Evolutionary conservation across 139 green algal species (phyloP).

Genomic region (Chlorella sp.): DNA sequence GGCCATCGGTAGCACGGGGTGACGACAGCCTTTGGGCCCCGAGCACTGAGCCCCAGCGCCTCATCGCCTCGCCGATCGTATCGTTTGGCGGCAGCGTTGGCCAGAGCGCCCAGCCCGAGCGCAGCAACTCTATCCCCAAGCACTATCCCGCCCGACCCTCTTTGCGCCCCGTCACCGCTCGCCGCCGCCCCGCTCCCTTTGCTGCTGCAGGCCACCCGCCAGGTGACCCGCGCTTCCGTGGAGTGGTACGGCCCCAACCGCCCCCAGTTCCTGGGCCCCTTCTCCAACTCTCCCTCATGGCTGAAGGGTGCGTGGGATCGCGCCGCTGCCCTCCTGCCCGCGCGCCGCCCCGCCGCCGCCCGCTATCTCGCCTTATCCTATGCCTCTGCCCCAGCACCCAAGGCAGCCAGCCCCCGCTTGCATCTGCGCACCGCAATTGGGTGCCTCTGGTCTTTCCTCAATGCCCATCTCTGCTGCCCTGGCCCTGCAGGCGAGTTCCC

Average conservation of each 20-base stretch:
- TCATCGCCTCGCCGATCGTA: background rate
- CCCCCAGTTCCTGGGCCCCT: constrained; percentile 88
- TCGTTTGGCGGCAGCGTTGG: background rate
- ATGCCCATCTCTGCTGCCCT: background rate
- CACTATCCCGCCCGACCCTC: background rate
- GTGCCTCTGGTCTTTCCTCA: background rate
- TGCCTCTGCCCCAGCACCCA: background rate
- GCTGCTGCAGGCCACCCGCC: constrained; percentile 53
- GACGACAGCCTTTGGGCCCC: background rate
- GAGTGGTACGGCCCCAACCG: constrained; percentile 83
- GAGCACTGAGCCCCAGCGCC: background rate
- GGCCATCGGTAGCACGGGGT: background rate
- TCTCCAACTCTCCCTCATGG: constrained; percentile 69
- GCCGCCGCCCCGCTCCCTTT: background rate
- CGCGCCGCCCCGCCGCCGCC: background rate
- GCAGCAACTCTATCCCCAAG: background rate
- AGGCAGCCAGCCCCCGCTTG: background rate
- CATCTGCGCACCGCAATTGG: background rate
- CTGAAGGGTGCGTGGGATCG: constrained; percentile 49
- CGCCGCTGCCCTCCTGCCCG: background rate
- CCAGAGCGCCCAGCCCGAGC: background rate
- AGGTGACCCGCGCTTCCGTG: constrained; percentile 57
- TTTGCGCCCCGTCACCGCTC: background rate
- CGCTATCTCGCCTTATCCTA: constrained; percentile 20
- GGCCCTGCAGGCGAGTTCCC: constrained; percentile 76